Percentiles rank a stretch among this genome's conserved stretches.
These are phyloP conservation scores for Phytopythium mirpurense DNA, from an alignment of 352 stramenopile genomes.

Conservation along the genomic window DNA sequence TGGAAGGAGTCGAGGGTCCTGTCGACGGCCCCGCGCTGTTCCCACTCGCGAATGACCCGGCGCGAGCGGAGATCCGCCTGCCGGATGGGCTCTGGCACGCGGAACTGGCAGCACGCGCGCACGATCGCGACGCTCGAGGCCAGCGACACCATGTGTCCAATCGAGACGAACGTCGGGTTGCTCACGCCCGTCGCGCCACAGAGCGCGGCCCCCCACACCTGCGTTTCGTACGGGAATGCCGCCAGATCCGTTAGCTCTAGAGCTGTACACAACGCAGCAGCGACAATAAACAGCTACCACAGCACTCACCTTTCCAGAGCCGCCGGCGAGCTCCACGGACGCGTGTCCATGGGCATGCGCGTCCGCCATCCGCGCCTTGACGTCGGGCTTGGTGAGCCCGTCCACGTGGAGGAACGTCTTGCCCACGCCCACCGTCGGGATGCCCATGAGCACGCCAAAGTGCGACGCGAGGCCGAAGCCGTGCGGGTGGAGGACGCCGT, in stretches of 20 bases:
- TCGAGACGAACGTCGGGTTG: conserved; percentile 85
- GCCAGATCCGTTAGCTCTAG: not conserved
- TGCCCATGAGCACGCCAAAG: conserved; percentile 86
- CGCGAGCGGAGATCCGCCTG: conserved; percentile 82
- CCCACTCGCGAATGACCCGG: conserved; percentile 64
- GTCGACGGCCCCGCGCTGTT: conserved; percentile 39
- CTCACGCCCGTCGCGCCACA: conserved; percentile 50
- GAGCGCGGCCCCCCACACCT: conserved; percentile 74
- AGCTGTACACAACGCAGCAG: not conserved
- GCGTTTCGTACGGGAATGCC: no score
- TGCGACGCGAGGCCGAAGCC: conserved; percentile 92
- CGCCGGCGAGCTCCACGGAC: conserved; percentile 41
- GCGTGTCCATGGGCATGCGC: conserved; percentile 26
- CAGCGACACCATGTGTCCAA: conserved; percentile 67
- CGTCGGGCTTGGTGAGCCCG: conserved; percentile 68
- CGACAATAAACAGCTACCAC: no score
- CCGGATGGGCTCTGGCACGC: conserved; percentile 81
- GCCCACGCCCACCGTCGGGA: conserved; percentile 89
- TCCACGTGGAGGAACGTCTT: conserved; percentile 90
- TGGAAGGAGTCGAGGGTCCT: conserved; percentile 44
- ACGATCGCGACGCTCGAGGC: conserved; percentile 53
- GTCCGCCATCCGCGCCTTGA: conserved; percentile 46
- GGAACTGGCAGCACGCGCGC: conserved; percentile 51
- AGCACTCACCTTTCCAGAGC: conserved; percentile 43
- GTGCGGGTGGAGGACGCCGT: conserved; percentile 83